Conservation (phyloP, 768 basidiomycete species). For the Trametes cubensis region DNA sequence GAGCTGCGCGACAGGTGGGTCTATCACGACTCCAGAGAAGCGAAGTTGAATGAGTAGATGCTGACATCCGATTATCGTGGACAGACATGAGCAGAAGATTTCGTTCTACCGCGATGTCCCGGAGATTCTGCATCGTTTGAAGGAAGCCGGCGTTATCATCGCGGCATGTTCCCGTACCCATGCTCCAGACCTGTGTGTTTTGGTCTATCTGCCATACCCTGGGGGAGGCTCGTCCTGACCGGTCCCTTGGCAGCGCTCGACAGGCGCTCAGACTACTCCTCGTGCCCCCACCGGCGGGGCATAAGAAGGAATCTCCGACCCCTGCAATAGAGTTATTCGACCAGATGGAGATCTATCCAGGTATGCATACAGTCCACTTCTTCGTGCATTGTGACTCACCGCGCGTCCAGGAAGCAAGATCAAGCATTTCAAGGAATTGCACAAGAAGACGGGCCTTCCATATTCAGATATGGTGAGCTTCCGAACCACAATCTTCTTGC, state of each 20-base stretch:
- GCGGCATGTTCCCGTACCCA: constrained; percentile 77
- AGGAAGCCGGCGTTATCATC: constrained; percentile 50
- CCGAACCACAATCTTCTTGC: not conserved
- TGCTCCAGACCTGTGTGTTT: constrained; percentile 66
- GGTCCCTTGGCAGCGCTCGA: constrained; percentile 59
- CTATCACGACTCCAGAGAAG: no score
- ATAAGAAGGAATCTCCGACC: constrained; percentile 36
- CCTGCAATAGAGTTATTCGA: constrained; percentile 67
- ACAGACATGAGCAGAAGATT: constrained; percentile 57
- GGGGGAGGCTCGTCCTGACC: not conserved
- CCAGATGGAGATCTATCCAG: constrained; percentile 75
- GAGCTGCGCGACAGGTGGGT: constrained; percentile 54
- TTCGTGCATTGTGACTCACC: not conserved
- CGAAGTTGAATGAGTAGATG: not conserved
- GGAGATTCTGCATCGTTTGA: constrained; percentile 64
- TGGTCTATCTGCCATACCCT: not conserved
- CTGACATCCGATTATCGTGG: not conserved
- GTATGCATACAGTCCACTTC: constrained; percentile 32
- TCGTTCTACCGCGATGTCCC: constrained; percentile 81
- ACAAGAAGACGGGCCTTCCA: constrained; percentile 53
- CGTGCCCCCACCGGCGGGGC: constrained; percentile 45
- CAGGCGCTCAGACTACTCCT: constrained; percentile 70
- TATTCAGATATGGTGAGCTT: constrained; percentile 53
- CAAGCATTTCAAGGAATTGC: constrained; percentile 73
- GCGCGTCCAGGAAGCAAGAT: constrained; percentile 69